Evolutionary conservation across 768 basidiomycete species (phyloP).

Genomic region (Phlegmacium glaucopus): DNA sequence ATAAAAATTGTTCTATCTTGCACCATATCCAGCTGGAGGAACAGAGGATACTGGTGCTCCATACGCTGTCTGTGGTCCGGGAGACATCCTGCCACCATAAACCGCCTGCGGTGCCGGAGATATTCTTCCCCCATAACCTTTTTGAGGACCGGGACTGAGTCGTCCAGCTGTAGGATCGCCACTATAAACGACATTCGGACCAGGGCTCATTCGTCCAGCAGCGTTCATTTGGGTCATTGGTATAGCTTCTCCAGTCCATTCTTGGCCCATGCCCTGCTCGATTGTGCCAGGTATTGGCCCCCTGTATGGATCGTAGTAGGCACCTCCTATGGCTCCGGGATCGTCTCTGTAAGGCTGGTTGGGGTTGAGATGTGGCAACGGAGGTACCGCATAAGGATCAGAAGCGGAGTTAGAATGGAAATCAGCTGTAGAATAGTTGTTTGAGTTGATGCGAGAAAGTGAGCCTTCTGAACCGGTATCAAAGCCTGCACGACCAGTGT

Average conservation of each 20-base stretch:
- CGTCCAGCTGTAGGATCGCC: conserved; percentile 24
- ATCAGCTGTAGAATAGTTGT: conserved; percentile 47
- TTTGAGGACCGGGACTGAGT: conserved; percentile 25
- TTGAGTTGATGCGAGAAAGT: conserved; percentile 50
- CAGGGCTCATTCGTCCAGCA: conserved; percentile 34
- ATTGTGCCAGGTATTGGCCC: conserved; percentile 71
- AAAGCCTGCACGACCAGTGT: conserved; percentile 71
- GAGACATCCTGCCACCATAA: conserved; percentile 30
- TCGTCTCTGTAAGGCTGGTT: conserved; percentile 77
- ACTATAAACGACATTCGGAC: conserved; percentile 31
- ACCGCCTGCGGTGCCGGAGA: conserved; percentile 32
- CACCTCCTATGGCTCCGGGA: conserved; percentile 38
- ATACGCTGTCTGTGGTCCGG: conserved; percentile 43
- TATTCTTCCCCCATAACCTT: conserved; percentile 26
- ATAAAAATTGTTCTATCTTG: conserved; percentile 11
- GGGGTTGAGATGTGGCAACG: conserved; percentile 77
- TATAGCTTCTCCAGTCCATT: conserved; percentile 55
- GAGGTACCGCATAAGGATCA: conserved; percentile 83
- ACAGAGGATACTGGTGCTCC: conserved; percentile 16
- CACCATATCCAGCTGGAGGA: conserved; percentile 10
- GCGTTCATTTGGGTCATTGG: conserved; percentile 69
- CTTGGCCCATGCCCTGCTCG: conserved; percentile 38
- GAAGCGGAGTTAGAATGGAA: conserved; percentile 36
- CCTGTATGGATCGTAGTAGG: conserved; percentile 78
- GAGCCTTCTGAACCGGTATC: conserved; percentile 61